Base-by-base conservation (phyloP, 108 stramenopile genomes). In the Nitzschia sp. region DNA sequence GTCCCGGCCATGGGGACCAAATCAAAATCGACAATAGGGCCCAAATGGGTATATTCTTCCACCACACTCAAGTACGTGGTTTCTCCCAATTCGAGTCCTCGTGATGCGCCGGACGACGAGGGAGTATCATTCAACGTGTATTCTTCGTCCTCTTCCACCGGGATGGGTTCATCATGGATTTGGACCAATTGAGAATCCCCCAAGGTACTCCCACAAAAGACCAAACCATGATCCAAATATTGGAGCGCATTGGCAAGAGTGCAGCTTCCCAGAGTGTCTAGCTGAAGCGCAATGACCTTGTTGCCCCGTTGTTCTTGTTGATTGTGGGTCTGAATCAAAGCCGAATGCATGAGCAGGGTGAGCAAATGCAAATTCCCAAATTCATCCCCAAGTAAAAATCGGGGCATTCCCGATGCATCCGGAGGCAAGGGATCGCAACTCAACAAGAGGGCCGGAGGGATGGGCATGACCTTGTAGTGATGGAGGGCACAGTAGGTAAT, bases 11-110 rank as follows among this genome's bases (percentile, higher is more conserved):
- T 60, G 36, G 97, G 93, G 1, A 95, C 81, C 53, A 98, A 68
- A 72, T 94, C 94, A 79, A 99, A 95, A 74, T 99, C 98, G 19
- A 97, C 83, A 77, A 99, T 98, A 17, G 98, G 98, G 3, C 97
- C 97, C 50, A 98, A 71, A 66, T 96, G 95, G 15, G 85, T 85
- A 64, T 96, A 99, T 52, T 95, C 94, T 66, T 97, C 97, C 60
- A 97, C 54, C 1, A 96, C 86, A 52, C 80, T 76, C 33, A 96
- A 55, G 59, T 89, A 91, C 2, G 88, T 87, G 3, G 77, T 78
- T 23, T 81, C 75, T 32, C 53, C 71, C 63, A 80, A 34, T 11
- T 70, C 69, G 11, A 69, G 27, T 1, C 64, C 50, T 2, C 64
- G 26, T 4, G 32, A 58, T 34, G 32, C 17, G n/a, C n/a, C n/a